Conservation (phyloP, 2,329 filamentous ascomycete genomes). For the Tolypocladium paradoxum region DNA sequence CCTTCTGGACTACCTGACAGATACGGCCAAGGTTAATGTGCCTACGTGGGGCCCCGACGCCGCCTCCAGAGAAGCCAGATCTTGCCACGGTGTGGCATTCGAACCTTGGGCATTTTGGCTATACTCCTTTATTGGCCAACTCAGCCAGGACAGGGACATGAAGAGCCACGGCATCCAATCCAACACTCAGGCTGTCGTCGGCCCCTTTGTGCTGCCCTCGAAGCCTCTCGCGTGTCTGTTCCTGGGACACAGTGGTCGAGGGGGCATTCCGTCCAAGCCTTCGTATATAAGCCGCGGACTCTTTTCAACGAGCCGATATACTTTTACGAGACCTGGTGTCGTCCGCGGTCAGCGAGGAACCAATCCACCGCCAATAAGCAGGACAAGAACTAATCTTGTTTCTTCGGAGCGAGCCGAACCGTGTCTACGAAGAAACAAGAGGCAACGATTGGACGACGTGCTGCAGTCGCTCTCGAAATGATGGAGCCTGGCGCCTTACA, state of each 20-base stretch:
- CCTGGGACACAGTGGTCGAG: constrained; percentile 24
- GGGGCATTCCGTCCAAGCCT: constrained; percentile 21
- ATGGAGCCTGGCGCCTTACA: background rate
- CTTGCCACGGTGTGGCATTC: constrained; percentile 24
- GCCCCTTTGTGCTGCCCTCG: constrained; percentile 26
- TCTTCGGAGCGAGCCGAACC: constrained; percentile 9
- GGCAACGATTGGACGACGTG: constrained; percentile 22
- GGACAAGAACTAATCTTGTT: constrained; percentile 5
- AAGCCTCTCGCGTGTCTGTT: constrained; percentile 26
- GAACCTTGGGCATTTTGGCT: constrained; percentile 32
- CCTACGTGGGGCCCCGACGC: constrained; percentile 20
- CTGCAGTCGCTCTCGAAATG: constrained; percentile 10
- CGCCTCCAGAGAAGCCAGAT: constrained; percentile 14
- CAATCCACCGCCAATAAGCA: constrained; percentile 4
- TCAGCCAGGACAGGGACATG: constrained; percentile 24
- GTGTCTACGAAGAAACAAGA: constrained; percentile 19
- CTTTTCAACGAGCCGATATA: constrained; percentile 21
- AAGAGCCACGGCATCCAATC: constrained; percentile 7
- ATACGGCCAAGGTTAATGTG: constrained; percentile 18
- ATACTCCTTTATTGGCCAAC: constrained; percentile 27
- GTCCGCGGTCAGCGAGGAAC: constrained; percentile 1
- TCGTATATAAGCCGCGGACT: constrained; percentile 25
- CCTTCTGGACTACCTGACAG: constrained; percentile 22
- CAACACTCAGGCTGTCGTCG: constrained; percentile 19
- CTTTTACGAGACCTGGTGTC: constrained; percentile 17